Percentiles rank a stretch among this genome's conserved stretches.
These are phyloP conservation scores for Pseudogymnoascus sp. DNA, from an alignment of 2,329 filamentous ascomycete species.

Conservation along the genomic window DNA sequence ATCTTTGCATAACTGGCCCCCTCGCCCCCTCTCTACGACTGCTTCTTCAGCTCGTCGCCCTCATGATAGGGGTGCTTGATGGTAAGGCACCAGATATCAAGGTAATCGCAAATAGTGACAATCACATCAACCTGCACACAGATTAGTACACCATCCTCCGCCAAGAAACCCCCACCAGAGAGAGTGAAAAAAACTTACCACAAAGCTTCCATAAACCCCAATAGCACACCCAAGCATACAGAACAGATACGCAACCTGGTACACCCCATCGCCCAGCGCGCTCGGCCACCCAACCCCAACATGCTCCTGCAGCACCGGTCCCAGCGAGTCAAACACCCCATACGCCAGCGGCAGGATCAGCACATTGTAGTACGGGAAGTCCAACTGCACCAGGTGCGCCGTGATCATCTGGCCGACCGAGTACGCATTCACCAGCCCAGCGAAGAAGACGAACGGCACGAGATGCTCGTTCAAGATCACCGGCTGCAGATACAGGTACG, in stretches of 20 bases:
- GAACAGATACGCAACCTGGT: constrained; percentile 89
- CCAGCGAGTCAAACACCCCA: constrained; percentile 74
- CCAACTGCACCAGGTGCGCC: constrained; percentile 79
- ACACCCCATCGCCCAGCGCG: constrained; percentile 67
- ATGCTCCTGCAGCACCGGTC: constrained; percentile 57
- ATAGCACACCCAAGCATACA: constrained; percentile 75
- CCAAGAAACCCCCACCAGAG: constrained; percentile 32
- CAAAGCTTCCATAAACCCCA: constrained; percentile 95
- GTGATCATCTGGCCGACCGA: constrained; percentile 94
- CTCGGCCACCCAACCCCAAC: constrained; percentile 64
- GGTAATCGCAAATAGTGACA: constrained; percentile 92
- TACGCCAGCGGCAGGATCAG: constrained; percentile 70
- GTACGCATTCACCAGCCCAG: constrained; percentile 88
- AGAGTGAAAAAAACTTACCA: constrained; percentile 42
- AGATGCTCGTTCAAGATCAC: constrained; percentile 75
- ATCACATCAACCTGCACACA: constrained; percentile 71
- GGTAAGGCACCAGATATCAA: constrained; percentile 96
- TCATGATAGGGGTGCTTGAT: constrained; percentile 73
- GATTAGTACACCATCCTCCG: constrained; percentile 6
- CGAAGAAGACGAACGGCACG: constrained; percentile 83
- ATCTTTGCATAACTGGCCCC: background rate
- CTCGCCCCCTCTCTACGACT: background rate
- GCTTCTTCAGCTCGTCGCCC: constrained; percentile 32
- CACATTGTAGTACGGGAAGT: constrained; percentile 88
- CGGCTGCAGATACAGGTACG: constrained; percentile 81